Evolutionary conservation across 129 eudicot species (phyloP), one percentile per base, ranked within the genome.

Genomic region (Lactuca saligna): DNA sequence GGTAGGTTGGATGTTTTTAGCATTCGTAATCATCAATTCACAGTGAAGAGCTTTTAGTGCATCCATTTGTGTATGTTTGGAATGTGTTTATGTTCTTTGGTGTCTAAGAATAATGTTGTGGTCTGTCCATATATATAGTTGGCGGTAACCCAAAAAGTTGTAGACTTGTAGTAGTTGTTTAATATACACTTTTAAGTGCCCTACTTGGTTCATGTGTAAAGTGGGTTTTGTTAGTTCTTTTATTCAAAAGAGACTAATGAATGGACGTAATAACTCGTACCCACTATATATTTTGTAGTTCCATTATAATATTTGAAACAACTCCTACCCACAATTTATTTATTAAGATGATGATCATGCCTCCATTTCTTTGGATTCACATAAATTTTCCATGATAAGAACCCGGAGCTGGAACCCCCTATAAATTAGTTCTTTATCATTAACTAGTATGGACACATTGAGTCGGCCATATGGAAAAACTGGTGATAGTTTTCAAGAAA

Each of bases 1-100:
- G 48, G 46, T 64, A 4, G 65, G 35, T 25, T 80, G 64, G 1
- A 76, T 68, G 71, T 90, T 82, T 80, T 80, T 86, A 5, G 97
- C 97, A 64, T 75, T 85, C 63, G 80, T 60, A 32, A 90, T 74
- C 59, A 56, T 80, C 15, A 90, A 10, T 54, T 86, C 88, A 71
- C 86, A 78, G 46, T 66, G 79, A 20, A 90, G 53, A 34, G 85
- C 73, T 55, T 68, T 69, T 53, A 46, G 63, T 20, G 74, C 57
- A 70, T 59, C 81, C 91, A 82, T 86, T 37, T 58, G 7, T 66
- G 55, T 75, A 12, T 55, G 50, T 37, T 39, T 65, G 14, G 3
- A 60, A 50, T 49, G 50, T 62, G 64, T 55, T n/a, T 14, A 29
- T 38, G 59, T 69, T 14, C 34, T 54, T 17, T 64, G 57, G 17